phyloP scores from a whole-genome alignment of 1,139 yeast species.

The Pneumocystis sp. region DNA sequence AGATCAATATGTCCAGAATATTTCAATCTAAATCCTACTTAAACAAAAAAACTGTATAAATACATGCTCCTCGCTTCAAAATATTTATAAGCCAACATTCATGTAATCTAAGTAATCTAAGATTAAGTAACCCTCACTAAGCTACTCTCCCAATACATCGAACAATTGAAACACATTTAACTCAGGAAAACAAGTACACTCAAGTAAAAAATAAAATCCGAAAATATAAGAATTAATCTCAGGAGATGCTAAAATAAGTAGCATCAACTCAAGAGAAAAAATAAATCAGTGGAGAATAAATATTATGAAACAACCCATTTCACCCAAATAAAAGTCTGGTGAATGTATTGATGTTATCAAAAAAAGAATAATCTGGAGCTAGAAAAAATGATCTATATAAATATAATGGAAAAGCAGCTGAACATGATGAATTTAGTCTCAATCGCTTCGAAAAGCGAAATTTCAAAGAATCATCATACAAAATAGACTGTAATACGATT shows the following conservation, averaged over 20 bases:
- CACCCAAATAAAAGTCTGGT: conserved; percentile 33
- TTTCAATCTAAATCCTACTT: background rate
- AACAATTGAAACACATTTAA: background rate
- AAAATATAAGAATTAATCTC: conserved; percentile 17
- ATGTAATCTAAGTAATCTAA: background rate
- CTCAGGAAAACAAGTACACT: background rate
- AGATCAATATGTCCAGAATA: background rate
- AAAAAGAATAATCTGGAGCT: conserved; percentile 41
- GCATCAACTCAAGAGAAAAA: conserved; percentile 24
- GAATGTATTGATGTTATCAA: conserved; percentile 46
- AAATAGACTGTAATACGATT: background rate
- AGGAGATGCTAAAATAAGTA: conserved; percentile 25
- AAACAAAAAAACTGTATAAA: background rate
- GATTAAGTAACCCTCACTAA: background rate
- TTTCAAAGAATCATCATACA: conserved; percentile 3
- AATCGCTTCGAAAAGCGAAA: conserved; percentile 6
- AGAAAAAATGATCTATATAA: conserved; percentile 73
- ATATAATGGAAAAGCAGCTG: conserved; percentile 29
- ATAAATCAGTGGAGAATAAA: conserved; percentile 28
- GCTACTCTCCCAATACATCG: background rate
- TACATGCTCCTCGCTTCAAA: background rate
- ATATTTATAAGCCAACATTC: background rate
- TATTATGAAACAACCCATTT: conserved; percentile 20
- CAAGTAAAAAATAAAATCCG: background rate
- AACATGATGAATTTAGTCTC: conserved; percentile 10